Percentiles rank a stretch among this genome's conserved stretches.
These are phyloP conservation scores for Acanthamoeba lenticulata DNA, from an alignment of 208 protist genomes.

Conservation along the genomic window DNA sequence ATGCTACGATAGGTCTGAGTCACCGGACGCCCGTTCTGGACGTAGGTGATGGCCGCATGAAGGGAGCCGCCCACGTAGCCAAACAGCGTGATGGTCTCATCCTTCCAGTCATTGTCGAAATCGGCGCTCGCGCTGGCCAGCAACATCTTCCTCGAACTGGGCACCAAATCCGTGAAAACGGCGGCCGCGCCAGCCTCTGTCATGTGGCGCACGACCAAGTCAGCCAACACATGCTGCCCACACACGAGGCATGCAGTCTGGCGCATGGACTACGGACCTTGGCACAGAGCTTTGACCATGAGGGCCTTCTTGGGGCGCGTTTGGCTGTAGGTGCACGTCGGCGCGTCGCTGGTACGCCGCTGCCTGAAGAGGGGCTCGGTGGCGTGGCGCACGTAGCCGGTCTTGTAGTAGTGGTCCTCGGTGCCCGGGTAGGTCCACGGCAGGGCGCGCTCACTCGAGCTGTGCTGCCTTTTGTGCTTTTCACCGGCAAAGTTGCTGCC, in stretches of 20 bases:
- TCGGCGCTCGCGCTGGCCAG: background rate
- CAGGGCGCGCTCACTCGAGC: background rate
- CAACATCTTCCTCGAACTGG: no score
- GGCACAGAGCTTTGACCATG: background rate
- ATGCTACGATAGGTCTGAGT: no score
- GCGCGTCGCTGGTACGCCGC: background rate
- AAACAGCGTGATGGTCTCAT: background rate
- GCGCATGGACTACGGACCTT: no score
- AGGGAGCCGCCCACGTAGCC: background rate
- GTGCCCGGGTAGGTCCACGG: background rate
- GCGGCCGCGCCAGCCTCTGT: no score
- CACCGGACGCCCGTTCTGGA: background rate
- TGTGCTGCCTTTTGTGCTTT: background rate
- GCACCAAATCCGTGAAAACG: no score
- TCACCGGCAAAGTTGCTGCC: background rate
- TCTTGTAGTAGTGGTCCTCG: constrained; percentile 25
- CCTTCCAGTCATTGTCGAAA: background rate
- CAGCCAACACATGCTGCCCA: no score
- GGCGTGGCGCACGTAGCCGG: background rate
- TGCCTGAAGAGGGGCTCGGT: background rate
- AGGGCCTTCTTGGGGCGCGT: background rate
- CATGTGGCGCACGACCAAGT: no score
- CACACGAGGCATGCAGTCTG: no score
- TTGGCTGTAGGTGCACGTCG: background rate
- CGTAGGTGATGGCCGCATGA: background rate